Conservation (phyloP, 352 stramenopile genomes). For the Achlya hypogyna region DNA sequence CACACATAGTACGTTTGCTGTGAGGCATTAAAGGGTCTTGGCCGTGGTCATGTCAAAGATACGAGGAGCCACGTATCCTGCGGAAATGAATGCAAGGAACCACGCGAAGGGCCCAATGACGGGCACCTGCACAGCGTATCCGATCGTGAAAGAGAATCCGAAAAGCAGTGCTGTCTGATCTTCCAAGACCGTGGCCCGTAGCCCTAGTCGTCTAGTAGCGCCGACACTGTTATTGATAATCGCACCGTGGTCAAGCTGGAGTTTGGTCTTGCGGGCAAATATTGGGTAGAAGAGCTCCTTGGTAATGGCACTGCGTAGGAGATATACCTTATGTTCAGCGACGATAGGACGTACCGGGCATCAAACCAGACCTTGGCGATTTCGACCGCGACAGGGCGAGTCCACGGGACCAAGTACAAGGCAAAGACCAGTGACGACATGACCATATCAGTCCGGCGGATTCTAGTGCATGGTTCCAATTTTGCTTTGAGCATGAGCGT, state of each 20-base stretch:
- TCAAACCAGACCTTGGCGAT: slow-evolving; percentile 7
- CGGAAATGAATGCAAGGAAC: neutral
- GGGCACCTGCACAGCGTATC: neutral
- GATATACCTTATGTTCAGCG: neutral
- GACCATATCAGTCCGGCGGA: slow-evolving; percentile 14
- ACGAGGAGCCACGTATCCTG: neutral
- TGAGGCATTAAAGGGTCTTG: neutral
- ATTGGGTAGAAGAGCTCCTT: slow-evolving; percentile 1
- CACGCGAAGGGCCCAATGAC: slow-evolving; percentile 3
- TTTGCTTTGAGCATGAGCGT: neutral
- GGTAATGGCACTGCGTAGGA: neutral
- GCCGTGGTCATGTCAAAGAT: neutral
- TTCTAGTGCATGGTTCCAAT: neutral
- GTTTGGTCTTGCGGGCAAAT: neutral
- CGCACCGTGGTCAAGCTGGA: neutral
- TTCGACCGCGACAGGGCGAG: neutral
- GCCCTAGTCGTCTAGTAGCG: neutral
- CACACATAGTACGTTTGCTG: too few relatives aligned
- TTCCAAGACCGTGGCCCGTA: neutral
- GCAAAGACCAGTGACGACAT: neutral
- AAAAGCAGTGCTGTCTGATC: slow-evolving; percentile 4
- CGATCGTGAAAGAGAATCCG: slow-evolving; percentile 8
- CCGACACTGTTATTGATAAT: neutral
- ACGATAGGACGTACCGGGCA: neutral
- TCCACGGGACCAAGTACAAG: neutral